Conservation (phyloP, 305 asterid species). For the Solanum hybrid region DNA sequence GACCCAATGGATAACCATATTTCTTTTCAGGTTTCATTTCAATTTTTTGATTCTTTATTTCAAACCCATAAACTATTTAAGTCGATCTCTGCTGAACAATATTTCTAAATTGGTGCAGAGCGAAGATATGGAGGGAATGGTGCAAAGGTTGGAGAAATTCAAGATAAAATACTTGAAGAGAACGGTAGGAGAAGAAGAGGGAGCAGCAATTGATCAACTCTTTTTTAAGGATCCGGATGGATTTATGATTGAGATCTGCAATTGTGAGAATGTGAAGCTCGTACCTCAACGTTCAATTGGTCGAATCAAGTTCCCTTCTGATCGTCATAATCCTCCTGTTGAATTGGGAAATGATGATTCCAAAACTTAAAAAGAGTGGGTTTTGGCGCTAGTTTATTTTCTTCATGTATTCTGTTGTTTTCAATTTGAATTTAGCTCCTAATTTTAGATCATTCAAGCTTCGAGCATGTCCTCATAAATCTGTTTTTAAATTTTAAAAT, state of each 20-base stretch:
- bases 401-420: neutral
- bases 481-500: neutral
- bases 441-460: neutral
- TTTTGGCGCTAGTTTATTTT: neutral
- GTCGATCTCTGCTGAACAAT: no score
- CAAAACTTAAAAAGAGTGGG: neutral
- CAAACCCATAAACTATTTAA: neutral
- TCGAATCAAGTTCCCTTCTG: slow-evolving; percentile 44
- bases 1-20: slow-evolving; percentile 74
- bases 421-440: neutral
- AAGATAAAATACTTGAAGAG: slow-evolving; percentile 46
- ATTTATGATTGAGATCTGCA: slow-evolving; percentile 66
- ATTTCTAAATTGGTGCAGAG: slow-evolving; percentile 21
- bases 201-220: slow-evolving; percentile 43
- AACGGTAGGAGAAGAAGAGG: slow-evolving; percentile 39
- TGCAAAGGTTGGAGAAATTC: slow-evolving; percentile 29
- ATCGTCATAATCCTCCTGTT: slow-evolving; percentile 50
- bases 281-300: slow-evolving; percentile 39
- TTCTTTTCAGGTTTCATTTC: slow-evolving; percentile 42
- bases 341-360: neutral
- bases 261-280: slow-evolving; percentile 57
- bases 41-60: neutral
- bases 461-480: neutral
- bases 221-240: slow-evolving; percentile 82
- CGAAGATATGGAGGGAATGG: slow-evolving; percentile 54